Evolutionary conservation across 345 rosid species (phyloP).

Genomic region (Citrus unshiu): DNA sequence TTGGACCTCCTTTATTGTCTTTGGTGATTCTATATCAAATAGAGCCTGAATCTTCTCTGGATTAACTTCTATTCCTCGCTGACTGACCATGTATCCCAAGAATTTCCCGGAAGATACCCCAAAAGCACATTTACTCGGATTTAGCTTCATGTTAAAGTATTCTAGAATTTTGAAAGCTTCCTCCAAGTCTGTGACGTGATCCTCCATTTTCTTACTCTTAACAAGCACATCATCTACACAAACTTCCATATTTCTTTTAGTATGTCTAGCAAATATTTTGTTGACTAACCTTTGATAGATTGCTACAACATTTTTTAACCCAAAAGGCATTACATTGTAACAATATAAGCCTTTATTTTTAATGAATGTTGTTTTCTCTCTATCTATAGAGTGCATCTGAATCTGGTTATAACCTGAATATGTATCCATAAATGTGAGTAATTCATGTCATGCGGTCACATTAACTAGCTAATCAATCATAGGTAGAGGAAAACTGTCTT

Average conservation of each 20-base stretch:
- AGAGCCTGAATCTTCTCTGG: too few relatives aligned
- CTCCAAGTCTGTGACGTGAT: neutral
- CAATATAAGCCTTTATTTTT: too few relatives aligned
- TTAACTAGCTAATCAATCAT: neutral
- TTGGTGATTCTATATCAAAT: too few relatives aligned
- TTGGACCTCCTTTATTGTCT: neutral
- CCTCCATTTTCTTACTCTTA: neutral
- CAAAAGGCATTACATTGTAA: too few relatives aligned
- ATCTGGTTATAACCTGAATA: neutral
- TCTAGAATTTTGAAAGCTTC: neutral
- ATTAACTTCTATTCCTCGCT: neutral
- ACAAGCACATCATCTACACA: neutral
- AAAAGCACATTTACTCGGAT: neutral
- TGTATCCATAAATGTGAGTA: neutral
- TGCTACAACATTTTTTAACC: neutral
- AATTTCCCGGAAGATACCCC: fast-evolving
- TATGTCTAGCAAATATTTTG: neutral
- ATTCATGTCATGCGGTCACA: neutral
- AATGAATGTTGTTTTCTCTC: neutral
- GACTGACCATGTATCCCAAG: neutral
- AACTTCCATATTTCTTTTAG: too few relatives aligned
- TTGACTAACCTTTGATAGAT: neutral
- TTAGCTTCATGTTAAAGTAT: neutral
- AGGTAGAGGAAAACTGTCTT: neutral
- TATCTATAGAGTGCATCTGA: neutral